Evolutionary conservation across 257 asterid genomes (phyloP).

Genomic region (Hygrophila difformis): DNA sequence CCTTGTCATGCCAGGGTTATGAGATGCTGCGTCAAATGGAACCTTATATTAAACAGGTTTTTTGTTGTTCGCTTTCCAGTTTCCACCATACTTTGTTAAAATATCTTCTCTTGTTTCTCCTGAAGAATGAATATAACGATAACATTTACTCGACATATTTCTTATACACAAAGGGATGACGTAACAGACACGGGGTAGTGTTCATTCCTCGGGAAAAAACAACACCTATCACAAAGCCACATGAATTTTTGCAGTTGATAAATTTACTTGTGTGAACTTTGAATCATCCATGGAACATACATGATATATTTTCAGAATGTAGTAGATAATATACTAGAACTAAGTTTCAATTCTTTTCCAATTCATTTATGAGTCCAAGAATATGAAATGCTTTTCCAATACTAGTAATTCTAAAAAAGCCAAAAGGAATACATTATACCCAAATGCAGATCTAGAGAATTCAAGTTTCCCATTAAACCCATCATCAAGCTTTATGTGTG

Average conservation of each 20-base stretch:
- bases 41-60: slow-evolving; percentile 85
- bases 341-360: neutral
- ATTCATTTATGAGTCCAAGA: neutral
- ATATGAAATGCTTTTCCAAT: neutral
- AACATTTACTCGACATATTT: neutral
- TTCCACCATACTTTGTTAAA: neutral
- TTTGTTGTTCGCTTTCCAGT: neutral
- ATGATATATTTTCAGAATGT: too few species aligned
- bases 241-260: neutral
- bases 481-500: too few species aligned
- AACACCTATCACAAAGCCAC: neutral
- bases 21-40: slow-evolving; percentile 94
- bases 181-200: neutral
- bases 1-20: slow-evolving; percentile 55
- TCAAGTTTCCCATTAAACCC: too few species aligned
- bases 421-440: neutral
- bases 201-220: neutral
- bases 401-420: neutral
- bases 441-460: slow-evolving; percentile 1
- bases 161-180: neutral
- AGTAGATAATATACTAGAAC: neutral
- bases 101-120: slow-evolving; percentile 2
- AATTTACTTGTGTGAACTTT: neutral
- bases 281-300: too few species aligned
- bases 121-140: neutral